Evolutionary conservation across 1,284 basidiomycete species (phyloP).

Genomic region (Chondrostereum purpureum): DNA sequence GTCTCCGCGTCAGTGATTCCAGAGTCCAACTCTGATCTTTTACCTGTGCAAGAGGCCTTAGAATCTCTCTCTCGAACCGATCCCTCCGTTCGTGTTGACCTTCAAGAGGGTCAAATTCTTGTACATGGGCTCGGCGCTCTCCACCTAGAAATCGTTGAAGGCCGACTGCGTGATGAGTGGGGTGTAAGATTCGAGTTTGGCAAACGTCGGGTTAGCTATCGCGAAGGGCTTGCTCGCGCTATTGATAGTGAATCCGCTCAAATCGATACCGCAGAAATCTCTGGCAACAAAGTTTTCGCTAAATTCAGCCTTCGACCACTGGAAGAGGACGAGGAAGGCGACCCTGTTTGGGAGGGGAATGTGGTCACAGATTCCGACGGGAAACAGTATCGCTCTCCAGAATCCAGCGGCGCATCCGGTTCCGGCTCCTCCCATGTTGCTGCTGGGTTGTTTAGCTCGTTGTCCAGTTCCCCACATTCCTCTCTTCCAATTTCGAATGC

Average conservation of each 20-base stretch:
- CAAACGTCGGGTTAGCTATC: conserved; percentile 70
- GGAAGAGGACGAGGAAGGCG: conserved; percentile 47
- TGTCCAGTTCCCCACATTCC: conserved; percentile 73
- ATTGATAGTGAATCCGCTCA: conserved; percentile 1
- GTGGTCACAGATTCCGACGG: conserved; percentile 51
- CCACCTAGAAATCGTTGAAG: conserved; percentile 84
- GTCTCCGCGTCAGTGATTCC: conserved; percentile 79
- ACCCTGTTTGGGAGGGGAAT: conserved; percentile 70
- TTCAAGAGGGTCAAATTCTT: conserved; percentile 76
- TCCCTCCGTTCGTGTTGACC: conserved; percentile 74
- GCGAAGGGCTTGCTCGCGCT: conserved; percentile 54
- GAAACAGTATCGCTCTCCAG: conserved; percentile 43
- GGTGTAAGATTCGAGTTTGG: conserved; percentile 75
- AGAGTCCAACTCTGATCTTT: conserved; percentile 73
- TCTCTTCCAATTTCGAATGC: conserved; percentile 60
- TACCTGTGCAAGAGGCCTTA: conserved; percentile 72
- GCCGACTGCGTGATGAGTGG: conserved; percentile 76
- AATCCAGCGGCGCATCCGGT: conserved; percentile 36
- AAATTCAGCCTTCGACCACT: conserved; percentile 49
- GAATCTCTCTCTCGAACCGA: conserved; percentile 77
- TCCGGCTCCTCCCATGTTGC: conserved; percentile 47
- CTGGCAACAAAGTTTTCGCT: conserved; percentile 34
- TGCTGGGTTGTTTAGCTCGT: conserved; percentile 59
- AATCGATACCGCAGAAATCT: conserved; percentile 11
- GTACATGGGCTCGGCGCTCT: conserved; percentile 81